These are phyloP conservation scores for Geranium incanum DNA, from an alignment of 441 rosid species.

Conservation along the genomic window DNA sequence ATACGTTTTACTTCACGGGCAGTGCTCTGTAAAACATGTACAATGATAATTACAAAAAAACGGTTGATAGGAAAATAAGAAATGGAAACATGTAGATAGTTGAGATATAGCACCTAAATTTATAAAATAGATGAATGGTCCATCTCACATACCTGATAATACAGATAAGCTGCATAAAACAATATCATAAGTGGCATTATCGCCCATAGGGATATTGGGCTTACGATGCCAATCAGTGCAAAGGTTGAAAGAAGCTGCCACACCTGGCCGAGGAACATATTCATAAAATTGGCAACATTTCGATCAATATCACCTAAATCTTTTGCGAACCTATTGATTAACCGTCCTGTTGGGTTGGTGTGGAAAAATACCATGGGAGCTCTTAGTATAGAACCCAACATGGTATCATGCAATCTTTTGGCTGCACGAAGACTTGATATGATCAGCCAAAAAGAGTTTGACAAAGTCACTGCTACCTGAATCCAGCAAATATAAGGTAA, in stretches of 20 bases:
- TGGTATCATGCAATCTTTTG: constrained; percentile 78
- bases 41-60: constrained; percentile 22
- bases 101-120: not conserved
- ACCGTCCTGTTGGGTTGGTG: constrained; percentile 87
- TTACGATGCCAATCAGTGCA: constrained; percentile 83
- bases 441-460: constrained; percentile 92
- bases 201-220: constrained; percentile 98
- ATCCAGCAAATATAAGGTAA: constrained; percentile 16
- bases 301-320: constrained; percentile 95
- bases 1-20: constrained; percentile 89
- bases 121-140: constrained; percentile 8
- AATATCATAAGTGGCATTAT: constrained; percentile 89
- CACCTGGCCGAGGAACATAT: constrained; percentile 77
- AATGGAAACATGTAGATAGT: not conserved
- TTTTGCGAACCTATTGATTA: constrained; percentile 94
- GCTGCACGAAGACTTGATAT: constrained; percentile 83
- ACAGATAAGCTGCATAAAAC: constrained; percentile 88
- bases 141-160: constrained; percentile 68
- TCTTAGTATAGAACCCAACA: constrained; percentile 79
- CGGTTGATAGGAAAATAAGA: not conserved
- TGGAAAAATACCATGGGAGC: constrained; percentile 99
- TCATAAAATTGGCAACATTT: constrained; percentile 63
- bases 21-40: constrained; percentile 42
- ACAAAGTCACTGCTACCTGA: constrained; percentile 75
- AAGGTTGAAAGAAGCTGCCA: constrained; percentile 91